Percentiles rank a stretch among this genome's conserved stretches.
These are phyloP conservation scores for Moringa oleifera DNA, from an alignment of 345 rosid genomes.

Conservation along the genomic window DNA sequence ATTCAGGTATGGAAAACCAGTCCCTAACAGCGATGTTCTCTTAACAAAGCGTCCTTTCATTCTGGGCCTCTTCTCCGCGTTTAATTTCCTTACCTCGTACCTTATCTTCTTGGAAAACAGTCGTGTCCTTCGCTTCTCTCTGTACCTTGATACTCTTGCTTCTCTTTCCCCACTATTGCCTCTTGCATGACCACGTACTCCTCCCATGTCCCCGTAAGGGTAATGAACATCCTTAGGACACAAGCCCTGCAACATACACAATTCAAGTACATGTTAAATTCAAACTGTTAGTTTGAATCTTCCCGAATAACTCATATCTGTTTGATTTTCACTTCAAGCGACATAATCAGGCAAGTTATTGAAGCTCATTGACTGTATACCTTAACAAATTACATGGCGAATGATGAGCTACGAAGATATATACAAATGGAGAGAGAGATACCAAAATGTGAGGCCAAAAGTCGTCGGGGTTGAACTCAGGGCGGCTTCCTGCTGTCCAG, in stretches of 20 bases:
- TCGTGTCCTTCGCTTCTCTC: conserved; percentile 55
- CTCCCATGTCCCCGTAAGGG: conserved; percentile 12
- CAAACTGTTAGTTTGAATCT: no score
- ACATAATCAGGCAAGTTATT: no score
- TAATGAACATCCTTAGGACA: conserved; percentile 9
- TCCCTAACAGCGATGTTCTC: conserved; percentile 30
- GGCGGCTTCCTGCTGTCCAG: conserved; percentile 44
- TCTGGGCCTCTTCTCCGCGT: conserved; percentile 68
- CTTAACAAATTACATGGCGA: no score
- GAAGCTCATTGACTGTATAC: no score
- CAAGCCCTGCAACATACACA: conserved; percentile 17
- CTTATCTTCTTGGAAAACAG: conserved; percentile 69
- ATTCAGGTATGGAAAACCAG: no score
- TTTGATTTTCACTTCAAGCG: no score
- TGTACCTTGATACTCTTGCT: conserved; percentile 52
- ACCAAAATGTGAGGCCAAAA: conserved; percentile 39
- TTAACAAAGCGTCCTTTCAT: conserved; percentile 69
- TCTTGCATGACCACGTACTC: conserved; percentile 8
- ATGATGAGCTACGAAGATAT: no score
- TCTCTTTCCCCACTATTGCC: conserved; percentile 39
- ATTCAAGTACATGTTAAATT: no score
- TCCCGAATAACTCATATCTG: no score
- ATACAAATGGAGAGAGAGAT: conserved; percentile 13
- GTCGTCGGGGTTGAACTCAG: conserved; percentile 23
- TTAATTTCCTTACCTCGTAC: conserved; percentile 63